A percentile compares a stretch with the other conserved stretches of the same genome.
Conservation (phyloP, 768 basidiomycete species). For the Fomitopsis serialis region DNA sequence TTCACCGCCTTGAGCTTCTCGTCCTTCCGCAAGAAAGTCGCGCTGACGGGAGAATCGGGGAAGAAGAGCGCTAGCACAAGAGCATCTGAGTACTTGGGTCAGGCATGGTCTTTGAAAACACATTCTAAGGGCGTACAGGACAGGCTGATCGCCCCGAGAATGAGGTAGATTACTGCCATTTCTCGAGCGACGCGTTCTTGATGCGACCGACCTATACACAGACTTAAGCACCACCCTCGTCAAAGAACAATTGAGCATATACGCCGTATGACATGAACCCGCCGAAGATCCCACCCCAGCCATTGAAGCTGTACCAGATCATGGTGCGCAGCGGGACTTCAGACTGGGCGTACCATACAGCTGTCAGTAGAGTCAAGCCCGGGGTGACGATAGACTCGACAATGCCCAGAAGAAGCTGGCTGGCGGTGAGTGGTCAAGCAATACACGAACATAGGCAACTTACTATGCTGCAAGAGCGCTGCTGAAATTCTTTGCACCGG, state of each 20-base stretch:
- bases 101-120: neutral
- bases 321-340: slow-evolving; percentile 14
- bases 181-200: slow-evolving; percentile 7
- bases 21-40: slow-evolving; percentile 24
- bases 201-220: slow-evolving; percentile 9
- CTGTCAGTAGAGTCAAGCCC: slow-evolving; percentile 11
- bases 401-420: slow-evolving; percentile 12
- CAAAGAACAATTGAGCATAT: neutral
- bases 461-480: slow-evolving; percentile 11
- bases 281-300: slow-evolving; percentile 16
- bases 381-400: slow-evolving; percentile 15
- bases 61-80: slow-evolving; percentile 26
- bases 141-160: slow-evolving; percentile 12
- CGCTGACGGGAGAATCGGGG: slow-evolving; percentile 30
- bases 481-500: slow-evolving; percentile 8
- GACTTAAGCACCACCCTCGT: neutral
- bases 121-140: slow-evolving; percentile 3
- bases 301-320: slow-evolving; percentile 17
- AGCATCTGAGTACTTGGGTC: slow-evolving; percentile 6
- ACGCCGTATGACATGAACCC: slow-evolving; percentile 14
- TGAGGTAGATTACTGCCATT: slow-evolving; percentile 17
- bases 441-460: neutral
- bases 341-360: slow-evolving; percentile 14
- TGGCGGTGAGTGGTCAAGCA: neutral
- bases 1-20: slow-evolving; percentile 30